Percentiles rank a stretch among this genome's conserved stretches.
phyloP scores from a whole-genome alignment of 2,329 filamentous ascomycete species.

The Blastomyces parvus region DNA sequence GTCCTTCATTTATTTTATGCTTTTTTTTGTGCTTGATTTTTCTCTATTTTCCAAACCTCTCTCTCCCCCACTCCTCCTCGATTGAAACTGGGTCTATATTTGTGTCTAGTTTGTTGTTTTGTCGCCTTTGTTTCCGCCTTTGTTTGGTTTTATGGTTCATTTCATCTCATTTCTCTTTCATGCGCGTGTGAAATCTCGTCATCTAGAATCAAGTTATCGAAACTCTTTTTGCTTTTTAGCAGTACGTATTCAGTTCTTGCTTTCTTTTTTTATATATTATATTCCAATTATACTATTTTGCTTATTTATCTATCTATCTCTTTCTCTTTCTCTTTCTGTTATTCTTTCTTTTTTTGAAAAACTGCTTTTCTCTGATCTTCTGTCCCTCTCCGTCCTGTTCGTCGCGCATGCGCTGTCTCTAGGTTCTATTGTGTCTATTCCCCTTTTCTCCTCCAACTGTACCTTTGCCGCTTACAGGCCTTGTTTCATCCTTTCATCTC shows the following conservation, averaged over 20 bases:
- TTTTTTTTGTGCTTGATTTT: neutral
- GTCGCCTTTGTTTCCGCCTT: neutral
- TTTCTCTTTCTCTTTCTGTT: neutral
- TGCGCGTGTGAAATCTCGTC: neutral
- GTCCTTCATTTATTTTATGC: neutral
- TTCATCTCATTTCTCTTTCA: neutral
- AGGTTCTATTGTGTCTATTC: neutral
- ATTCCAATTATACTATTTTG: neutral
- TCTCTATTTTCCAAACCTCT: neutral
- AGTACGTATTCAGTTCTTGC: neutral
- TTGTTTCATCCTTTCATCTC: neutral
- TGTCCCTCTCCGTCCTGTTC: neutral
- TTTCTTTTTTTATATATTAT: slow-evolving; percentile 7
- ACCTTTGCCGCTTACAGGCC: neutral
- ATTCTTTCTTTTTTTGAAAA: neutral
- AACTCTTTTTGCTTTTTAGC: neutral
- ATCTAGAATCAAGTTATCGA: slow-evolving; percentile 1
- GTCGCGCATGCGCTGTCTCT: neutral
- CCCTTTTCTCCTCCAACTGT: slow-evolving; percentile 3
- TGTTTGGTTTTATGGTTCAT: neutral
- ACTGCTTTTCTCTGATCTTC: neutral
- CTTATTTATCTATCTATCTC: neutral
- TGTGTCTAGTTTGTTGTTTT: neutral
- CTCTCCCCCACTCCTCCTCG: neutral
- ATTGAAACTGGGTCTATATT: neutral